Conservation (phyloP, 306 rosid genomes). For the Astragalus glycyphyllos region DNA sequence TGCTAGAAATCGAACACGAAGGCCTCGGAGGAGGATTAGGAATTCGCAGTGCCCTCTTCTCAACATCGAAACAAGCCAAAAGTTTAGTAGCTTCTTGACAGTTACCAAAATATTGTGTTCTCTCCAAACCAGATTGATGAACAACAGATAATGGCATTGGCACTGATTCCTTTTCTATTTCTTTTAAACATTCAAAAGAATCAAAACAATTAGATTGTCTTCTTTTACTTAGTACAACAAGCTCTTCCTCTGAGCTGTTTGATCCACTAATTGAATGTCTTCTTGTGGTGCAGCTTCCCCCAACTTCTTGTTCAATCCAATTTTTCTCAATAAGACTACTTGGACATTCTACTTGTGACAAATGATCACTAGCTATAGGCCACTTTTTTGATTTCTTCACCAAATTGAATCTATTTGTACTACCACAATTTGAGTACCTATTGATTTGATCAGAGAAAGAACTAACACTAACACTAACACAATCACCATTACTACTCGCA, state of each 20-base stretch:
- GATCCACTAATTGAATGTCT: slow-evolving; percentile 94
- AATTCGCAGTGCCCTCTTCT: slow-evolving; percentile 84
- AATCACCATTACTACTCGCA: slow-evolving; percentile 56
- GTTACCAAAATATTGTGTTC: slow-evolving; percentile 54
- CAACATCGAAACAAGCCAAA: slow-evolving; percentile 68
- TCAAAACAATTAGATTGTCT: slow-evolving; percentile 86
- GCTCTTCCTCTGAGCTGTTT: slow-evolving; percentile 68
- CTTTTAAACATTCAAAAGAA: slow-evolving; percentile 65
- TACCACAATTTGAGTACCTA: slow-evolving; percentile 52
- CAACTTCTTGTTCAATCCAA: slow-evolving; percentile 69
- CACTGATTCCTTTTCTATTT: slow-evolving; percentile 63
- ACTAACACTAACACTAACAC: slow-evolving; percentile 51
- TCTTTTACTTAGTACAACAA: slow-evolving; percentile 59
- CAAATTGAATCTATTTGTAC: slow-evolving; percentile 62
- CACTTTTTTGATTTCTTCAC: slow-evolving; percentile 84
- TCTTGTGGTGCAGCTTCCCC: slow-evolving; percentile 81
- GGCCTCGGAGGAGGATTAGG: slow-evolving; percentile 99
- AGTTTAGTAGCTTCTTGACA: slow-evolving; percentile 65
- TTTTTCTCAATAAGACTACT: slow-evolving; percentile 56
- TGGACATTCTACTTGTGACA: slow-evolving; percentile 65
- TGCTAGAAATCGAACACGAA: slow-evolving; percentile 65
- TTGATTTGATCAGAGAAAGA: slow-evolving; percentile 61
- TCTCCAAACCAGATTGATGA: slow-evolving; percentile 63
- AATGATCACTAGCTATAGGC: slow-evolving; percentile 65
- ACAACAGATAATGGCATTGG: too few species aligned